Conservation (phyloP, 768 basidiomycete genomes). For the Russula ochroleuca region DNA sequence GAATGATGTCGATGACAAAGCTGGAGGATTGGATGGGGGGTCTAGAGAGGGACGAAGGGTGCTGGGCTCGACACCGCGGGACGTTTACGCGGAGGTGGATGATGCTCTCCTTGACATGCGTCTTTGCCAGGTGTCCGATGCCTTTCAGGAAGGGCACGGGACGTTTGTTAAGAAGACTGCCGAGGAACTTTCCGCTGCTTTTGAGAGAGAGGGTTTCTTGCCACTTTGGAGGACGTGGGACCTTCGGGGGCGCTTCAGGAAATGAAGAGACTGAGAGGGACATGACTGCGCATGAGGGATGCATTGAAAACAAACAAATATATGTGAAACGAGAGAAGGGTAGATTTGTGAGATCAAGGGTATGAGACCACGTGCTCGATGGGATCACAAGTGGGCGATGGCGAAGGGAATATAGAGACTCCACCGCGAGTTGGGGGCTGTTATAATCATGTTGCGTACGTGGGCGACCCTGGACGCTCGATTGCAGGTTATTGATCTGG, state of each 20-base stretch:
- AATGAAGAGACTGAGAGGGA: conserved; percentile 28
- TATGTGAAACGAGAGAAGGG: neutral
- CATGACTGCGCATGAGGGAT: conserved; percentile 2
- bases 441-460: neutral
- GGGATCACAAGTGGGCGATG: neutral
- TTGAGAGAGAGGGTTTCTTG: neutral
- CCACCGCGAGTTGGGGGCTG: neutral
- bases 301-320: neutral
- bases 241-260: conserved; percentile 15
- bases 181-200: conserved; percentile 7
- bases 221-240: neutral
- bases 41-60: neutral
- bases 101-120: neutral
- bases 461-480: neutral
- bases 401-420: neutral
- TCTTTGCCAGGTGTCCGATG: neutral
- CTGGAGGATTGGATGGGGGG: neutral
- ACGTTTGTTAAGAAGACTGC: conserved; percentile 8
- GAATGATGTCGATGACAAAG: neutral
- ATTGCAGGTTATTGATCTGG: neutral
- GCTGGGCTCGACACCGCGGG: neutral
- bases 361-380: neutral
- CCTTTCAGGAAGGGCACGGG: conserved; percentile 5
- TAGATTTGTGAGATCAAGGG: neutral
- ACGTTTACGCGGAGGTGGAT: too few species aligned